A percentile compares a stretch with the other conserved stretches of the same genome.
Conservation (phyloP, 306 rosid species). For the Ceratonia siliqua region DNA sequence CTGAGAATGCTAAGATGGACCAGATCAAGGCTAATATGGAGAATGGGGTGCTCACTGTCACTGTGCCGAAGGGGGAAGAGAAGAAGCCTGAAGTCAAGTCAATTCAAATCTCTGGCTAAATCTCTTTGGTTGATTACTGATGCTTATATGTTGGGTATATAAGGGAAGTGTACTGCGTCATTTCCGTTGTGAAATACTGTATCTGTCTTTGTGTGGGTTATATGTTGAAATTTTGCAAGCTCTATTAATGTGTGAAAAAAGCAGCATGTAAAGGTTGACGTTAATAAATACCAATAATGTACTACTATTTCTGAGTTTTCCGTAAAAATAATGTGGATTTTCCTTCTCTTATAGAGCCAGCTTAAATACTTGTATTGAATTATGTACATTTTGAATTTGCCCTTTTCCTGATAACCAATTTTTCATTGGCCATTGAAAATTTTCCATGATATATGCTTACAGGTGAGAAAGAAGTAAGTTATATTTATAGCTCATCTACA, state of each 20-base stretch:
- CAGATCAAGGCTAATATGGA: slow-evolving; percentile 30
- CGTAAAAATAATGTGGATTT: too few relatives aligned
- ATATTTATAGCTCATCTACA: slow-evolving; percentile 14
- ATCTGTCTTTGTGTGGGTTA: neutral
- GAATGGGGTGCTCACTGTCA: slow-evolving; percentile 37
- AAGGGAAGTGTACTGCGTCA: neutral
- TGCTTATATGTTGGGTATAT: neutral
- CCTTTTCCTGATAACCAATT: neutral
- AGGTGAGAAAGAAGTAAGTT: neutral
- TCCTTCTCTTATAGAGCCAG: too few relatives aligned
- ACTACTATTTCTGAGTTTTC: neutral
- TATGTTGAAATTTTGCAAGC: neutral
- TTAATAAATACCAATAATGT: neutral
- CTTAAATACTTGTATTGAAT: neutral
- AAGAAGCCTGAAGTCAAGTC: slow-evolving; percentile 32
- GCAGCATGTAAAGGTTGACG: neutral
- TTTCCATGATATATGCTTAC: neutral
- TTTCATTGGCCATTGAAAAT: neutral
- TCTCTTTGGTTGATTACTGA: neutral
- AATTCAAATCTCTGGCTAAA: slow-evolving; percentile 31
- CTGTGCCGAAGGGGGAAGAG: slow-evolving; percentile 37
- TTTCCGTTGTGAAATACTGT: neutral
- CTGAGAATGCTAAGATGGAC: slow-evolving; percentile 31
- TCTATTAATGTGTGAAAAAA: neutral
- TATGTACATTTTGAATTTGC: neutral